Base-by-base conservation (phyloP, 2,329 filamentous ascomycete species). In the Colletotrichum musae region DNA sequence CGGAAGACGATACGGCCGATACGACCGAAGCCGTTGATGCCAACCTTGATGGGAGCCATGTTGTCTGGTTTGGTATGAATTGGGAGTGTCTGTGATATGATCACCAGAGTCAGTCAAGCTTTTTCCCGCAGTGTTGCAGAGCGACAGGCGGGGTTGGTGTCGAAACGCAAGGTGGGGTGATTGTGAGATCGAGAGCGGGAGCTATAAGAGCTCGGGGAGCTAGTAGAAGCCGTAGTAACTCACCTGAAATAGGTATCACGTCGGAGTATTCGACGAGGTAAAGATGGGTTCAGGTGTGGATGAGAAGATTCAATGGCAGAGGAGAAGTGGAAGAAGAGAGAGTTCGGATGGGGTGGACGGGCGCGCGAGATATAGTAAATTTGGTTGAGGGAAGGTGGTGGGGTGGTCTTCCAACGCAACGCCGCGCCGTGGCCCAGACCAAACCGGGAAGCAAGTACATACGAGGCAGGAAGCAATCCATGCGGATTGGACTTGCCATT, bases 11-110 rank as follows among this genome's bases (percentile, higher is more conserved):
- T 98, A 85, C 96, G 93, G 81, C 96, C 96, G 86, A 99, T 99
- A 86, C 96, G 95, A 88, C 96, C 96, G 89, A 99, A 99, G 85
- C 96, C 95, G 93, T 98, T 98, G 92, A 97, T 98, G 85, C 94
- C 94, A 83, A 97, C 94, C 91, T 97, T 90, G 82, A 87, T 83
- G 81, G 81, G 80, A 82, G 80, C 77, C 81, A 83, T 83, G 21
- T 16, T 63, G 64, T 68, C 52, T 67, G 43, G 13, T 67, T 18
- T 28, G 45, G 12, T 76, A 73, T 80, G 77, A 71, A n/a, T 59
- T 58, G 51, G 15, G 57, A 48, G 26, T 65, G 16, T 53, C 62
- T 69, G 51, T 71, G 50, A 41, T 7, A 32, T 16, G 57, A 47
- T 56, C 48, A 32, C 9, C 10, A 54, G 36, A 7, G 54, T 70